Base-by-base conservation (phyloP, 352 stramenopile species). In the Pythium biforme region DNA sequence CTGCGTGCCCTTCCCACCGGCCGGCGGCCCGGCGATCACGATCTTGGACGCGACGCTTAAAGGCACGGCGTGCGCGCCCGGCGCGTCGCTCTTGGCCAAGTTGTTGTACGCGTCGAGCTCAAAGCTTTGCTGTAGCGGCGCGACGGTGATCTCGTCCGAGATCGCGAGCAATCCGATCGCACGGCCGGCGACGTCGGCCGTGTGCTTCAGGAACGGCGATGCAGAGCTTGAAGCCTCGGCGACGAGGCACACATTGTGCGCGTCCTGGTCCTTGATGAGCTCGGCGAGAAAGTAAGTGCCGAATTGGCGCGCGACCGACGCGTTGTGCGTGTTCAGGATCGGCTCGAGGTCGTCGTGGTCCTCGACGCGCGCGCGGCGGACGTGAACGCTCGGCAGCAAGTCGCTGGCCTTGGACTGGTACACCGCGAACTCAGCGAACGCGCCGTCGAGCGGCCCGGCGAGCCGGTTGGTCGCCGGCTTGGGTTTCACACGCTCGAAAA, bases 1-100 rank as follows among this genome's bases (percentile, higher is more conserved):
- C 62, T 99, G 96, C 0, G 97, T 99, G 60, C 96, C 96, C 72
- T 99, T 99, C 56, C 97, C 96, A 31, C 89, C 88, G 19, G 92
- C 94, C 29, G 89, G 86, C 4, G 88, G 85, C 12, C 89, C 88
- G 43, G 72, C 69, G 25, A 91, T 77, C 34, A 86, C 55, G 37
- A 86, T 75, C 40, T 70, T 64, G 7, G 75, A 72, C 11, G 73
- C 71, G 25, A 77, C 81, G 14, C 47, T 43, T 37, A 60, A n/a
- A n/a, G n/a, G n/a, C n/a, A n/a, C n/a, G n/a, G n/a, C n/a, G n/a
- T n/a, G 54, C 37, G 40, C 9, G 7, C 19, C 51, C 2, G 50
- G 40, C 9, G 23, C 20, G 20, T 23, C 39, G 47, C 67, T 75
- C 59, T 77, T 87, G 26, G 81, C 66, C 27, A 97, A 61, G 50